These are phyloP conservation scores for Lactarius sp. DNA, from an alignment of 768 basidiomycete species.

Conservation along the genomic window DNA sequence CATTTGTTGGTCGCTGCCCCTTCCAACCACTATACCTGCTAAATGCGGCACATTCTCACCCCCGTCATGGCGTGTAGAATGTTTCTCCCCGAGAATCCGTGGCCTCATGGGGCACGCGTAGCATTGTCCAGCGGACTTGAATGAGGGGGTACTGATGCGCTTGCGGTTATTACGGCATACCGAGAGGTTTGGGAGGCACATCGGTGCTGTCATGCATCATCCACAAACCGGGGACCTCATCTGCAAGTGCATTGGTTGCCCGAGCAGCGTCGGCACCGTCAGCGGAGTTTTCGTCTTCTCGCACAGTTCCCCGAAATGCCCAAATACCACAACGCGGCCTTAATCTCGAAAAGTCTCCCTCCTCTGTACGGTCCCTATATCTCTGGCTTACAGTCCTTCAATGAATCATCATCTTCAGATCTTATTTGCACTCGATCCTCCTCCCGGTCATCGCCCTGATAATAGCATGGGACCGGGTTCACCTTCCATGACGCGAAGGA, in stretches of 20 bases:
- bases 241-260: not conserved
- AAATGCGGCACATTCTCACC: constrained; percentile 17
- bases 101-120: not conserved
- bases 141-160: not conserved
- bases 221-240: not conserved
- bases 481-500: not conserved
- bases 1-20: not conserved
- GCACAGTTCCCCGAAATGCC: not conserved
- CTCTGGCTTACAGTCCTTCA: constrained; percentile 5
- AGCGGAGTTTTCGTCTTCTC: not conserved
- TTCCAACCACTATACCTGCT: constrained; percentile 19
- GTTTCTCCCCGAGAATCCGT: not conserved
- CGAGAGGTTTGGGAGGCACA: constrained; percentile 5
- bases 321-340: not conserved
- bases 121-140: constrained; percentile 3
- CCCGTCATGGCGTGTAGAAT: not conserved
- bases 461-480: not conserved
- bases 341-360: not conserved
- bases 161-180: constrained; percentile 6
- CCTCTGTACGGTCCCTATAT: not conserved
- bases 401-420: not conserved
- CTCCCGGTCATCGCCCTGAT: not conserved
- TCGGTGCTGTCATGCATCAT: not conserved
- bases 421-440: constrained; percentile 5
- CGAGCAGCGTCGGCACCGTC: not conserved